Evolutionary conservation across 306 rosid species (phyloP).

Genomic region (Heteromeles arbutifolia): DNA sequence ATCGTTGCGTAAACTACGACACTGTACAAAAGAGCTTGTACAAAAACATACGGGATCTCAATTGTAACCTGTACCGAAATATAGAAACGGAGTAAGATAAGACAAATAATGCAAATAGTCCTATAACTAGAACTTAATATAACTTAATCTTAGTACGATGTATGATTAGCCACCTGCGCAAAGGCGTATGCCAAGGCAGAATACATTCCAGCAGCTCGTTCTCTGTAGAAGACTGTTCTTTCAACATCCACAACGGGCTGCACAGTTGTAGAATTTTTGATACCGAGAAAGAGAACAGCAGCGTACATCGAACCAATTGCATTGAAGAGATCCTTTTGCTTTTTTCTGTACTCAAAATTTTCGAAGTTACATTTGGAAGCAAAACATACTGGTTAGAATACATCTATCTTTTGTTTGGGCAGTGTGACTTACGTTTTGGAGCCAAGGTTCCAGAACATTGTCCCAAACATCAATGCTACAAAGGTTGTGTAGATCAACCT

Average conservation of each 20-base stretch:
- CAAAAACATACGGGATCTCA: slow-evolving; percentile 35
- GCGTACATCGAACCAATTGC: slow-evolving; percentile 46
- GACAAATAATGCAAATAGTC: neutral
- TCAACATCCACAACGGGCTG: slow-evolving; percentile 36
- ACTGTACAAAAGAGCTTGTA: slow-evolving; percentile 35
- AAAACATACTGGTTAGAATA: neutral
- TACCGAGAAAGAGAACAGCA: slow-evolving; percentile 39
- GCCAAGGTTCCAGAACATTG: slow-evolving; percentile 62
- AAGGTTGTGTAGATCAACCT: slow-evolving; percentile 32
- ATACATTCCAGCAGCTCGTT: slow-evolving; percentile 49
- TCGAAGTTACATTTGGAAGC: neutral
- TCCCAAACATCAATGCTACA: slow-evolving; percentile 38
- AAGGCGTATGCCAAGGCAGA: slow-evolving; percentile 42
- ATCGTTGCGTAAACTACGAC: slow-evolving; percentile 40
- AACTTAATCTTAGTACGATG: neutral
- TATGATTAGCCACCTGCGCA: slow-evolving; percentile 27
- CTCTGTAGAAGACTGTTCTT: slow-evolving; percentile 47
- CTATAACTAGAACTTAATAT: neutral
- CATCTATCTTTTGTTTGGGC: neutral
- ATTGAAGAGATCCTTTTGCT: slow-evolving; percentile 40
- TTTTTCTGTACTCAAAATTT: neutral
- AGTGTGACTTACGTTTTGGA: slow-evolving; percentile 37
- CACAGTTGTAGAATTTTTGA: slow-evolving; percentile 29
- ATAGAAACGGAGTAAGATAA: neutral
- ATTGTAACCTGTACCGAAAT: slow-evolving; percentile 27